phyloP scores from a whole-genome alignment of 352 stramenopile genomes.

The Globisporangium nunn region DNA sequence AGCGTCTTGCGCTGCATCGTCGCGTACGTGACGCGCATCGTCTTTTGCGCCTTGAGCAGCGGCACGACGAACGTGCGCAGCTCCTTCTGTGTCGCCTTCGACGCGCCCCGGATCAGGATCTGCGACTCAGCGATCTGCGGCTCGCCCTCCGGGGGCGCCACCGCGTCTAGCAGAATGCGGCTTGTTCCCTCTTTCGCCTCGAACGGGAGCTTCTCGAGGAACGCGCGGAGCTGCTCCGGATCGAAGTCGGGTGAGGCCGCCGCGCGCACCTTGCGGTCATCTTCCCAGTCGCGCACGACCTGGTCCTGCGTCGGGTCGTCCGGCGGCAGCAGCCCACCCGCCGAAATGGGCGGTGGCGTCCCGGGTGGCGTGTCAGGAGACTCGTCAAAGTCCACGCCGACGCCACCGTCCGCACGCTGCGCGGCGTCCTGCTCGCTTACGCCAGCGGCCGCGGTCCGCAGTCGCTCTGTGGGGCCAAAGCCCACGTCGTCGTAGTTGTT shows the following conservation, averaged over 20 bases:
- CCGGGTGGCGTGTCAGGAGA: conserved; percentile 64
- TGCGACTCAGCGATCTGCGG: conserved; percentile 51
- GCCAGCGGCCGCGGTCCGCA: conserved; percentile 12
- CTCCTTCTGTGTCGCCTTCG: conserved; percentile 44
- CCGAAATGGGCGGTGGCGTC: conserved; percentile 66
- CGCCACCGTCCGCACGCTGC: conserved; percentile 5
- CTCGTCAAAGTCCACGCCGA: conserved; percentile 29
- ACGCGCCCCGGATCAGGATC: conserved; percentile 56
- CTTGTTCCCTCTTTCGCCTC: conserved; percentile 55
- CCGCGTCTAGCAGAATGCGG: conserved; percentile 47
- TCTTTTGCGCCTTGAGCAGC: conserved; percentile 63
- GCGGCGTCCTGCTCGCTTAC: conserved; percentile 7
- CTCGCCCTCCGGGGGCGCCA: conserved; percentile 32
- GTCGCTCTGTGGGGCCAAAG: conserved; percentile 40
- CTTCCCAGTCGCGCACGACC: conserved; percentile 58
- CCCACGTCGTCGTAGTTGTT: conserved; percentile 21
- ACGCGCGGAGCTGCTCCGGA: conserved; percentile 26
- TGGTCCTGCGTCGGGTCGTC: conserved; percentile 53
- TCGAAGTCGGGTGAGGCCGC: conserved; percentile 36
- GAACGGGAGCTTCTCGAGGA: conserved; percentile 63
- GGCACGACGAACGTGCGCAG: conserved; percentile 57
- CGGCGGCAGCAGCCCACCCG: conserved; percentile 34
- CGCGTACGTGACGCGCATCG: conserved; percentile 57
- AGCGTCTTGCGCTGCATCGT: conserved; percentile 67
- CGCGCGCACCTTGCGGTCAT: conserved; percentile 52